Evolutionary conservation across 1,139 yeast genomes (phyloP).

Genomic region (Yamadazyma atmosphaerica): DNA sequence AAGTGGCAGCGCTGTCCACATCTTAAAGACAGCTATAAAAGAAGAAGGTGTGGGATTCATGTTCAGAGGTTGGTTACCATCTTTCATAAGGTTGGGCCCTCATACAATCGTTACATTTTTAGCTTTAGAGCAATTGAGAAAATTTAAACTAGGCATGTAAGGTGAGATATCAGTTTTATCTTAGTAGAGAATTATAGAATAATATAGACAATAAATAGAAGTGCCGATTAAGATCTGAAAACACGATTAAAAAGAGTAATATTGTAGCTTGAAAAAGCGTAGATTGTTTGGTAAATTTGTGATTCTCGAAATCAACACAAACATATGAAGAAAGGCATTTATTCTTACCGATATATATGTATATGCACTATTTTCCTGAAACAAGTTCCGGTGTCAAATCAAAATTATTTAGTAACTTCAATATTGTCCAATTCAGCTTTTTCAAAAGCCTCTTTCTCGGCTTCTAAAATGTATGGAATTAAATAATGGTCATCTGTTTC

Average conservation of each 20-base stretch:
- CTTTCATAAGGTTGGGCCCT: slow-evolving; percentile 84
- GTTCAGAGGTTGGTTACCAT: slow-evolving; percentile 91
- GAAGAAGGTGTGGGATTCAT: slow-evolving; percentile 74
- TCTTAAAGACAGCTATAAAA: slow-evolving; percentile 57
- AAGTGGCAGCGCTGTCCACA: slow-evolving; percentile 49
- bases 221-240: not conserved
- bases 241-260: no score
- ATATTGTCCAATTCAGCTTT: slow-evolving; percentile 86
- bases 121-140: slow-evolving; percentile 75
- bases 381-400: not conserved
- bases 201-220: not conserved
- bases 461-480: slow-evolving; percentile 87
- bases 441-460: slow-evolving; percentile 90
- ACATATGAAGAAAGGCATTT: not conserved
- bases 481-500: slow-evolving; percentile 86
- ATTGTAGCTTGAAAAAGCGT: no score
- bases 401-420: slow-evolving; percentile 27
- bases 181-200: slow-evolving; percentile 2
- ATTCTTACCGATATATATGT: slow-evolving; percentile 3
- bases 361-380: not conserved
- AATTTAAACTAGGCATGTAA: slow-evolving; percentile 53
- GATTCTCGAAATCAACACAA: no score
- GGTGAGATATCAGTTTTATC: not conserved
- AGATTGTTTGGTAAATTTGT: no score
- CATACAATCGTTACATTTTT: slow-evolving; percentile 85